Base-by-base conservation (phyloP, 306 rosid genomes). In the Citrullus amarus region DNA sequence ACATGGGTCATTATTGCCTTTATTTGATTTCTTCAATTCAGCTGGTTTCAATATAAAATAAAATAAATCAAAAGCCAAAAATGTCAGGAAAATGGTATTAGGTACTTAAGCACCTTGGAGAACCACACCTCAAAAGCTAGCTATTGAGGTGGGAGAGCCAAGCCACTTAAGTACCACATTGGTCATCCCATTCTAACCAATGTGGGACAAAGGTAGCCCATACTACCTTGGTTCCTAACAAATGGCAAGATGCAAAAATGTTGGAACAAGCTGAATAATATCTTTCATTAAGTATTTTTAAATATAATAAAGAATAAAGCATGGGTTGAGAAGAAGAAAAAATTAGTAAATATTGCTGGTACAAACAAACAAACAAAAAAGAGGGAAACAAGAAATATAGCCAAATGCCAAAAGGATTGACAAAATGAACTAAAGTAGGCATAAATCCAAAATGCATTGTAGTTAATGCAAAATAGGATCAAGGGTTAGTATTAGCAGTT, bases 21-120 rank as follows among this genome's bases (percentile, higher is more conserved):
- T 87, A 32, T 65, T 82, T 81, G 82, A 83, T 80, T 82, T 91
- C 82, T 90, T 93, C 78, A 89, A 83, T 87, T 92, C 96, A 76
- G 89, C 99, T 88, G 84, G 78, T 80, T 32, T 38, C 20, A n/a
- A 20, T 80, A 58, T 20, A 77, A 85, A n/a, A 80, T 55, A 75
- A 74, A 87, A 75, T 84, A 79, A 81, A 74, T 69, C 38, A 48
- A 55, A 76, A 84, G 56, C 57, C 38, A 78, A 59, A 53, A 82
- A 54, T 34, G 50, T n/a, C 55, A 43, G 55, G 53, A 25, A 84
- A 67, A 48, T 25, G 28, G 28, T 25, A 25, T 25, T 25, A 25
- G 28, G 28, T 25, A 25, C 28, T 25, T 25, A 25, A 25, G 28
- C 28, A 25, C 28, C 28, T 25, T 25, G 28, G 28, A 25, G 28